phyloP scores from a whole-genome alignment of 768 basidiomycete genomes.

The Boletus coccyginus region DNA sequence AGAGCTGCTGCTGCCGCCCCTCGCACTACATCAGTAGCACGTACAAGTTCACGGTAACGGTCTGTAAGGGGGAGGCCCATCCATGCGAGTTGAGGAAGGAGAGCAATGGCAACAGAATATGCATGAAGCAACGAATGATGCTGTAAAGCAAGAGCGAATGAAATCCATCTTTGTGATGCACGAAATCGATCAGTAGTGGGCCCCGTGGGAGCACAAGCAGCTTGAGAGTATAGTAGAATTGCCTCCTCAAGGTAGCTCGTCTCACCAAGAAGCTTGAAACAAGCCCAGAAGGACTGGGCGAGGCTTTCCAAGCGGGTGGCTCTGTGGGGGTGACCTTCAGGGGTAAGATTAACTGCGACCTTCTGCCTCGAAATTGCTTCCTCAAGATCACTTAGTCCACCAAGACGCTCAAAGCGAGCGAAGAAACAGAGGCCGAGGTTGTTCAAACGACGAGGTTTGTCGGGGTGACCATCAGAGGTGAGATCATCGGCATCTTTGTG shows the following conservation, averaged over 20 bases:
- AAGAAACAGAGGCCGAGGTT: neutral
- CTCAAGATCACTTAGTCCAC: too few relatives aligned
- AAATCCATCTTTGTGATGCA: constrained; percentile 8
- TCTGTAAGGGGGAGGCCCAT: neutral
- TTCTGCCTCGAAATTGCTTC: too few relatives aligned
- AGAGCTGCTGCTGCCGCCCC: constrained; percentile 11
- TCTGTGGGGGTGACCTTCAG: neutral
- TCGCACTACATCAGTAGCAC: neutral
- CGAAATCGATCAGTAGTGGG: neutral
- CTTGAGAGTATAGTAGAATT: constrained; percentile 1
- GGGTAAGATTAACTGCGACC: too few relatives aligned
- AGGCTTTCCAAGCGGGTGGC: neutral
- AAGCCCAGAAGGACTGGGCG: neutral
- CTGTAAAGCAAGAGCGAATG: neutral
- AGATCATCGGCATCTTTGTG: neutral
- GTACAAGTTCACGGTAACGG: neutral
- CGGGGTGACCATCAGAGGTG: neutral
- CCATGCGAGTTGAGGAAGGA: constrained; percentile 19
- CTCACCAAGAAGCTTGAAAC: neutral
- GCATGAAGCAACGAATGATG: constrained; percentile 16
- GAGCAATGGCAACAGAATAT: constrained; percentile 18
- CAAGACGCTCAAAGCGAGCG: too few relatives aligned
- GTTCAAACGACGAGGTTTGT: neutral
- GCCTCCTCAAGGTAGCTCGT: neutral
- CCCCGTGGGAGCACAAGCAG: neutral